These are phyloP conservation scores for Porodaedalea pini DNA, from an alignment of 1,284 basidiomycete genomes.

Conservation along the genomic window DNA sequence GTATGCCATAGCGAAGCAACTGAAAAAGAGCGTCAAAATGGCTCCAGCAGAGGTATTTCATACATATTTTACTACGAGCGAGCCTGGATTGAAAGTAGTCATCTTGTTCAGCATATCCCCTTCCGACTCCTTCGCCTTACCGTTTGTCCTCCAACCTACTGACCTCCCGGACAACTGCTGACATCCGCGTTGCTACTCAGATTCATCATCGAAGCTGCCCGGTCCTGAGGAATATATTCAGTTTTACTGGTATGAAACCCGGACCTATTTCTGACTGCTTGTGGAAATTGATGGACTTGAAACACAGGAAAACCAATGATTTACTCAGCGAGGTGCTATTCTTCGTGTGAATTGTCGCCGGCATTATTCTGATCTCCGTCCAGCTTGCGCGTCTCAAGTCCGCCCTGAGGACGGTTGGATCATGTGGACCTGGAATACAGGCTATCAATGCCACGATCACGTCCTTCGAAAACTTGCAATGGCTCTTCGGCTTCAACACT, in stretches of 20 bases:
- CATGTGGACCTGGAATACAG: constrained; percentile 9
- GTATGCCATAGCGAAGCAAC: no score
- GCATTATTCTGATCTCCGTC: background rate
- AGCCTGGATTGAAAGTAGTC: no score
- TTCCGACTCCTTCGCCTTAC: no score
- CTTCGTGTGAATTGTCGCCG: background rate
- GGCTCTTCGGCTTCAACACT: constrained; percentile 7
- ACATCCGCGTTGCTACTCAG: no score
- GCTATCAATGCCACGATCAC: background rate
- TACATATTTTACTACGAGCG: no score
- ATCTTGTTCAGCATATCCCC: no score
- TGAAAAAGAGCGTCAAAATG: no score
- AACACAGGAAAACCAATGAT: background rate
- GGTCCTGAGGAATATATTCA: background rate
- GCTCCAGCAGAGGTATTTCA: no score
- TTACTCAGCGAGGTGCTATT: background rate
- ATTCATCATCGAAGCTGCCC: background rate
- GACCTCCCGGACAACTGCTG: no score
- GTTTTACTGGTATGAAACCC: background rate
- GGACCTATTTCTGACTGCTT: background rate
- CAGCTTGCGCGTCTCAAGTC: constrained; percentile 7
- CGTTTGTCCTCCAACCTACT: no score
- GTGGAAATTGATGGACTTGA: background rate
- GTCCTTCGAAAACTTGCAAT: background rate
- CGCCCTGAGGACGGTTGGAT: constrained; percentile 11